Percentiles rank a stretch among this genome's conserved stretches.
Evolutionary conservation across 148 eudicot species (phyloP).

Genomic region (Rhododendron williamsianum): DNA sequence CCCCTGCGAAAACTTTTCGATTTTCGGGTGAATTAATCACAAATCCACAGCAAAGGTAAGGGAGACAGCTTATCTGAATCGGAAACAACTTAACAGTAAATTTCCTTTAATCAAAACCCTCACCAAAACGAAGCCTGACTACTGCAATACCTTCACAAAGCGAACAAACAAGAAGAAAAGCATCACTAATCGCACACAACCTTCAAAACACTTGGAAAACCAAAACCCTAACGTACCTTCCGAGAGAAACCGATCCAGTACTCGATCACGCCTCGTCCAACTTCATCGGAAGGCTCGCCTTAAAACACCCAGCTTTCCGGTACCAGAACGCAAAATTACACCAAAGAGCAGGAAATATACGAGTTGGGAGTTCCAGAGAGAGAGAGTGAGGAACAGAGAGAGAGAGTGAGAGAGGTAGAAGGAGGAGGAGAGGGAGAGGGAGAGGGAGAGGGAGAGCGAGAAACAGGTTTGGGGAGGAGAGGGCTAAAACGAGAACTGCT

Average conservation of each 20-base stretch:
- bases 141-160: conserved; percentile 32
- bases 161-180: background rate
- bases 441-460: background rate
- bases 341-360: background rate
- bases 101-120: conserved; percentile 42
- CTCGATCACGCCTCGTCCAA: conserved; percentile 9
- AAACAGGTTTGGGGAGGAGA: background rate
- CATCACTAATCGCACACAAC: background rate
- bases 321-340: background rate
- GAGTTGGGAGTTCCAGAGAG: background rate
- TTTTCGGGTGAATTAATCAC: conserved; percentile 5
- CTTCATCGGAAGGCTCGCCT: conserved; percentile 13
- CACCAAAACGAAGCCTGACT: conserved; percentile 47
- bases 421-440: background rate
- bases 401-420: background rate
- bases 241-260: conserved; percentile 7
- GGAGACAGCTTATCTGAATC: conserved; percentile 20
- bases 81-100: conserved; percentile 23
- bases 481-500: conserved; percentile 8
- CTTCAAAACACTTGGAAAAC: background rate
- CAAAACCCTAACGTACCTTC: conserved; percentile 26
- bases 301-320: background rate
- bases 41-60: conserved; percentile 9
- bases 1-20: background rate
- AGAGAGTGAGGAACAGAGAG: background rate